Conservation (phyloP, 2,329 filamentous ascomycete species). For the Sarocladiaceae sp. region DNA sequence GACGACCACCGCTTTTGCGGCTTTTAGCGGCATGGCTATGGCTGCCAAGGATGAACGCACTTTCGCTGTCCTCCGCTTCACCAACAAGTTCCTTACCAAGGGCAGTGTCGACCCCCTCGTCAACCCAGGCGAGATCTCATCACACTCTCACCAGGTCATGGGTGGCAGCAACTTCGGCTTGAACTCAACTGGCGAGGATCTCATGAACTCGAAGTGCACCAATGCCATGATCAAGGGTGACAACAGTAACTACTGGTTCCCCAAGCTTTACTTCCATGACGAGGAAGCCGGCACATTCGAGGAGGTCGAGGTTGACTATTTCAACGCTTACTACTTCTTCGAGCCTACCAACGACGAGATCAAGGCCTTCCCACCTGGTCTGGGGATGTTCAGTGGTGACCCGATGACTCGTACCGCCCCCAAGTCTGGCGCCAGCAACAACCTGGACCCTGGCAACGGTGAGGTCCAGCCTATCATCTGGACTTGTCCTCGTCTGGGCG, state of each 20-base stretch:
- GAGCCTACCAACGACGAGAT: slow-evolving; percentile 59
- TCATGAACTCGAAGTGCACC: slow-evolving; percentile 59
- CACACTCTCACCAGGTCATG: slow-evolving; percentile 65
- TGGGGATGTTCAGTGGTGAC: slow-evolving; percentile 67
- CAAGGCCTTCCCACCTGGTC: slow-evolving; percentile 61
- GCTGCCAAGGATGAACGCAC: slow-evolving; percentile 43
- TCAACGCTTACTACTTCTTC: slow-evolving; percentile 73
- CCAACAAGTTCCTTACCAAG: slow-evolving; percentile 55
- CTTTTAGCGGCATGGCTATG: slow-evolving; percentile 29
- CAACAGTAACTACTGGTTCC: slow-evolving; percentile 72
- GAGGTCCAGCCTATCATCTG: slow-evolving; percentile 49
- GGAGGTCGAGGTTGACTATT: slow-evolving; percentile 62
- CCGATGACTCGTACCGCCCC: slow-evolving; percentile 51
- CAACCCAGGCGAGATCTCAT: slow-evolving; percentile 48
- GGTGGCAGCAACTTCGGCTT: slow-evolving; percentile 63
- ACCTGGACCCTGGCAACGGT: slow-evolving; percentile 47
- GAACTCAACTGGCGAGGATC: slow-evolving; percentile 52
- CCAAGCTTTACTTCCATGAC: slow-evolving; percentile 61
- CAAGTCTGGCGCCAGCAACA: slow-evolving; percentile 39
- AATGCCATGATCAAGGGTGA: slow-evolving; percentile 64
- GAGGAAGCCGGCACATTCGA: slow-evolving; percentile 57
- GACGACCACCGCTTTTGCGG: slow-evolving; percentile 26
- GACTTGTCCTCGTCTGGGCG: slow-evolving; percentile 49
- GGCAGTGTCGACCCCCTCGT: slow-evolving; percentile 64
- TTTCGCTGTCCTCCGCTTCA: slow-evolving; percentile 66